Evolutionary conservation across 176 grass and related monocot species (phyloP), one percentile per base, ranked within the genome.

Genomic region (Melocanna baccifera): DNA sequence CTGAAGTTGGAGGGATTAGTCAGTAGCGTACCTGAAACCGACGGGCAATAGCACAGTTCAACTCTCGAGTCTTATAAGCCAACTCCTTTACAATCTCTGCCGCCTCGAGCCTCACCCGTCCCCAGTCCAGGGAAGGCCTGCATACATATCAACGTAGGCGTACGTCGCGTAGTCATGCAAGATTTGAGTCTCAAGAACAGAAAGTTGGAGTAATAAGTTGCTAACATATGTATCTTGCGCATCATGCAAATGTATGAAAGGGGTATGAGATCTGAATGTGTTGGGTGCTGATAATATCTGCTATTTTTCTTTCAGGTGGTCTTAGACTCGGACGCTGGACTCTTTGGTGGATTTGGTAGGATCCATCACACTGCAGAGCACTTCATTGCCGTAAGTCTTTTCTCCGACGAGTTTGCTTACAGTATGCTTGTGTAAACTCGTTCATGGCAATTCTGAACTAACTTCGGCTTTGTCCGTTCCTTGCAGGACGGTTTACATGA

Each of bases 291-390:
- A 85, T 73, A 68, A 20, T 51, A 16, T 68, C 13, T 83, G 28
- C 14, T 32, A 29, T 78, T 77, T 2, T 88, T 79, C 13, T 81
- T 78, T 78, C 78, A 98, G 92, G 85, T 95, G 40, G 91, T 80
- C 67, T 80, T 98, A 69, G 96, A 98, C 86, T 98, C 96, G 1
- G 92, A 98, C 48, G 92, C 92, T 89, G 83, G 77, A 43, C 55
- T 93, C 23, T 98, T 93, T 80, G 92, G 95, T 69, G 92, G 95
- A 82, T 98, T 95, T 67, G 73, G 86, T 62, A 86, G 92, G 67
- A 91, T 98, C 61, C 76, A 95, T 92, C 92, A 95, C 36, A 73
- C 16, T 1, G 87, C 87, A 34, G 89, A 98, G 41, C 92, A 90
- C 87, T 98, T 98, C 77, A 87, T 76, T 41, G 42, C 23, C 37